Percentiles rank a stretch among this genome's conserved stretches.
These are phyloP conservation scores for Cercophora newfieldiana DNA, from an alignment of 495 filamentous ascomycete species.

Conservation along the genomic window DNA sequence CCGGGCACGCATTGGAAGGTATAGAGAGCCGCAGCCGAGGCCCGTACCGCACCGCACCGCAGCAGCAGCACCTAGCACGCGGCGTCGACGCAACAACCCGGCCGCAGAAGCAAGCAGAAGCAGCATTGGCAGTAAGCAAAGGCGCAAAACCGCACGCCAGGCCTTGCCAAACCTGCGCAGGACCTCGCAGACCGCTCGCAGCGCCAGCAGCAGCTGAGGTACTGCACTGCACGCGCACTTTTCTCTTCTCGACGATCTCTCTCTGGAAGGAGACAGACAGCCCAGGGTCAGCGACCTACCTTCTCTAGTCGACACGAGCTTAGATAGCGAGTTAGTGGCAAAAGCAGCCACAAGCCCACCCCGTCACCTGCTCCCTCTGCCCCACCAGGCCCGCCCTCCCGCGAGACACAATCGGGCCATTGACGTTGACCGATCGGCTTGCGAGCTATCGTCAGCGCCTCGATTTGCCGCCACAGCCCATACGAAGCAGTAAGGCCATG, in stretches of 20 bases:
- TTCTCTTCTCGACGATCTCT: neutral
- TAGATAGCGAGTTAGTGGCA: slow-evolving; percentile 15
- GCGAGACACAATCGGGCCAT: slow-evolving; percentile 13
- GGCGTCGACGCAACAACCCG: neutral
- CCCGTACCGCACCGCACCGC: neutral
- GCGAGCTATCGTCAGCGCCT: slow-evolving; percentile 19
- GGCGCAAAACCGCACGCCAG: no score
- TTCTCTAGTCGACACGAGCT: slow-evolving; percentile 20
- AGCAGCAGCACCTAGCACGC: neutral
- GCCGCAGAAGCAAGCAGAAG: neutral
- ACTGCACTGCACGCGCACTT: neutral
- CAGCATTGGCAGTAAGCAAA: neutral
- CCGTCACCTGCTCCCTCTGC: slow-evolving; percentile 26
- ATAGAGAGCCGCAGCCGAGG: slow-evolving; percentile 8
- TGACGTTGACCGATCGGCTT: slow-evolving; percentile 14
- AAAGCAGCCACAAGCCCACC: slow-evolving; percentile 18
- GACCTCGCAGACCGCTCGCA: neutral
- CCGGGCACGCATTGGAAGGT: neutral
- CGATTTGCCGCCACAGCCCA: slow-evolving; percentile 31
- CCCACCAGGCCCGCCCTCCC: slow-evolving; percentile 21
- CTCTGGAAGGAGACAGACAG: neutral
- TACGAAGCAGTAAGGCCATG: slow-evolving; percentile 27
- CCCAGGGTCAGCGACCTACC: slow-evolving; percentile 11
- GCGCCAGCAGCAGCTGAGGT: neutral
- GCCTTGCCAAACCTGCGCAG: no score